Conservation (phyloP, 139 green algal species). For the Chlorella sp. region DNA sequence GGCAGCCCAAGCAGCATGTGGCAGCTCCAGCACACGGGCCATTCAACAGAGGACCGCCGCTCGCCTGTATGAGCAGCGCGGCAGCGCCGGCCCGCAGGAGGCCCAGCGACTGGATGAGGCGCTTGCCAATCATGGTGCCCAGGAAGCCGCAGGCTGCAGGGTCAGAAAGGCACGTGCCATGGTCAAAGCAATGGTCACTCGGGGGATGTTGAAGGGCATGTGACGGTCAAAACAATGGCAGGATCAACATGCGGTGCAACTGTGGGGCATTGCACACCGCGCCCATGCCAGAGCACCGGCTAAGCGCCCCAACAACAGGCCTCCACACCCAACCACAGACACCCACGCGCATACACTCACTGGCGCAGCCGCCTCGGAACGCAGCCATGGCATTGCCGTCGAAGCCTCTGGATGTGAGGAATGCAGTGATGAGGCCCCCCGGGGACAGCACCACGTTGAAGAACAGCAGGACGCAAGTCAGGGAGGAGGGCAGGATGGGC, state of each 20-base stretch:
- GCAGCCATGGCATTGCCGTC: slow-evolving; percentile 43
- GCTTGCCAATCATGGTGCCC: slow-evolving; percentile 48
- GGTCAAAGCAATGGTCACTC: too few species aligned
- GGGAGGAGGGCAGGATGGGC: slow-evolving; percentile 57
- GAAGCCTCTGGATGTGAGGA: slow-evolving; percentile 51
- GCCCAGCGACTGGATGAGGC: slow-evolving; percentile 45
- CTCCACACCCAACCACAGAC: background rate
- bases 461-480: slow-evolving; percentile 63
- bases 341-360: background rate
- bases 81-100: slow-evolving; percentile 44
- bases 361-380: slow-evolving; percentile 48
- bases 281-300: background rate
- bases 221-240: background rate
- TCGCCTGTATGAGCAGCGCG: slow-evolving; percentile 46
- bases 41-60: too few species aligned
- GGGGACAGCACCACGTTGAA: slow-evolving; percentile 64
- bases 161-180: too few species aligned
- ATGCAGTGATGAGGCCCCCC: slow-evolving; percentile 55
- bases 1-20: too few species aligned
- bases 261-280: background rate
- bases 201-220: too few species aligned
- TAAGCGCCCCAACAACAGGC: background rate
- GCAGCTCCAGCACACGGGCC: too few species aligned
- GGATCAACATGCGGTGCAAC: too few species aligned
- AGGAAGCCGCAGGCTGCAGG: slow-evolving; percentile 51